Evolutionary conservation across 305 asterid species (phyloP).

Genomic region (Solanum hybrid): DNA sequence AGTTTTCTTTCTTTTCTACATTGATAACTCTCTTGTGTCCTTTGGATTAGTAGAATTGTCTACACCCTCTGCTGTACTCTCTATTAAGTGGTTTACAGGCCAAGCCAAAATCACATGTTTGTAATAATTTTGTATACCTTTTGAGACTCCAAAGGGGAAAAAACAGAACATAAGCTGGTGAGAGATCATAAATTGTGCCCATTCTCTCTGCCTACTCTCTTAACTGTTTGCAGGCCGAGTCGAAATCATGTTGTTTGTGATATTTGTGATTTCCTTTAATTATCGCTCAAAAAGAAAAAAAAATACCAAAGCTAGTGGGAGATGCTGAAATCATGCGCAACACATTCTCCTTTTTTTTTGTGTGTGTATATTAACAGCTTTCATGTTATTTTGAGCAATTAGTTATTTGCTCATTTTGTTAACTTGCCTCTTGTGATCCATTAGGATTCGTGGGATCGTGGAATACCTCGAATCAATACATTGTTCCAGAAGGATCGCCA

Average conservation of each 20-base stretch:
- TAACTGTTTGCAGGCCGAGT: background rate
- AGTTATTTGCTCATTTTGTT: background rate
- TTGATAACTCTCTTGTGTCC: background rate
- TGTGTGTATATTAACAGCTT: background rate
- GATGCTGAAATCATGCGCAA: background rate
- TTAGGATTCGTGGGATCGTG: conserved; percentile 99
- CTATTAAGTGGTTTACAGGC: background rate
- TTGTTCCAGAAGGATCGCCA: conserved; percentile 97
- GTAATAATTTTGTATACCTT: background rate
- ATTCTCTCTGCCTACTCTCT: background rate
- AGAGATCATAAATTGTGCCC: background rate
- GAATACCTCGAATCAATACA: conserved; percentile 94
- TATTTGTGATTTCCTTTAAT: background rate
- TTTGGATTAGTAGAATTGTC: background rate
- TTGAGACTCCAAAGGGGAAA: background rate
- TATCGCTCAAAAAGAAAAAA: background rate
- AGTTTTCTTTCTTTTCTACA: conserved; percentile 10
- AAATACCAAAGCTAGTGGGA: background rate
- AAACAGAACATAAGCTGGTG: background rate
- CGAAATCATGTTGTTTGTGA: background rate
- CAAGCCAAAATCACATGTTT: background rate
- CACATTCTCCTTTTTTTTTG: background rate
- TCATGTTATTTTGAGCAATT: background rate
- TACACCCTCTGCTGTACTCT: background rate
- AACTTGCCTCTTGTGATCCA: background rate